These are phyloP conservation scores for Onygenales sp. DNA, from an alignment of 2,329 filamentous ascomycete genomes.

Conservation along the genomic window DNA sequence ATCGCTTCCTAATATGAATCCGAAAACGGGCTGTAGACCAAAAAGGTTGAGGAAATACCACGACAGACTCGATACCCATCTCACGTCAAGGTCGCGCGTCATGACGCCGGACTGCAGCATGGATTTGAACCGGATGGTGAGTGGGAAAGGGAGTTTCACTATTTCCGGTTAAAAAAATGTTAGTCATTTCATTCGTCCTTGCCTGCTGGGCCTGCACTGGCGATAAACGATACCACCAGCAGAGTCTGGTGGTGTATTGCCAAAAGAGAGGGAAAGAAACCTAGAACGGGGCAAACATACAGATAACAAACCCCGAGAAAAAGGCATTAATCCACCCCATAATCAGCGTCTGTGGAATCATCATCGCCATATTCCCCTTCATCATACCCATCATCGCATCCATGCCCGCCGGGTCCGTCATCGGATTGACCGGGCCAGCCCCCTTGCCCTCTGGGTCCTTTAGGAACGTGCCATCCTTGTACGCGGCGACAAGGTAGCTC, in stretches of 20 bases:
- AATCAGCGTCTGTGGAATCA: constrained; percentile 95
- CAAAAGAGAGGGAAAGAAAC: background rate
- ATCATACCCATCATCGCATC: constrained; percentile 99
- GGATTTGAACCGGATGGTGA: constrained; percentile 98
- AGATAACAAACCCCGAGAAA: constrained; percentile 95
- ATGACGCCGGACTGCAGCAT: constrained; percentile 97
- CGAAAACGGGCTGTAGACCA: constrained; percentile 92
- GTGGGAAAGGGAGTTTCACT: constrained; percentile 95
- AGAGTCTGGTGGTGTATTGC: background rate
- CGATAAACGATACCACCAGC: too few species aligned
- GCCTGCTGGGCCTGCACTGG: too few species aligned
- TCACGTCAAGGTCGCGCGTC: constrained; percentile 89
- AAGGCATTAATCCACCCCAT: constrained; percentile 99
- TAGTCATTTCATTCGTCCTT: too few species aligned
- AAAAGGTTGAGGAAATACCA: constrained; percentile 99
- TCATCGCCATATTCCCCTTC: constrained; percentile 99
- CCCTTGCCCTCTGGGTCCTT: constrained; percentile 81
- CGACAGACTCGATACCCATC: constrained; percentile 96
- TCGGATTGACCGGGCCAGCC: constrained; percentile 82
- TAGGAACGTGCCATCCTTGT: constrained; percentile 76
- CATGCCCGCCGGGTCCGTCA: constrained; percentile 93
- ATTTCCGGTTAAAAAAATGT: constrained; percentile 7
- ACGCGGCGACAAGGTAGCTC: constrained; percentile 68
- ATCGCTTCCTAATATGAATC: constrained; percentile 90
- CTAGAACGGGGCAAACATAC: constrained; percentile 42